Base-by-base conservation (phyloP, 179 eudicot genomes). In the Spinacia oleracea region DNA sequence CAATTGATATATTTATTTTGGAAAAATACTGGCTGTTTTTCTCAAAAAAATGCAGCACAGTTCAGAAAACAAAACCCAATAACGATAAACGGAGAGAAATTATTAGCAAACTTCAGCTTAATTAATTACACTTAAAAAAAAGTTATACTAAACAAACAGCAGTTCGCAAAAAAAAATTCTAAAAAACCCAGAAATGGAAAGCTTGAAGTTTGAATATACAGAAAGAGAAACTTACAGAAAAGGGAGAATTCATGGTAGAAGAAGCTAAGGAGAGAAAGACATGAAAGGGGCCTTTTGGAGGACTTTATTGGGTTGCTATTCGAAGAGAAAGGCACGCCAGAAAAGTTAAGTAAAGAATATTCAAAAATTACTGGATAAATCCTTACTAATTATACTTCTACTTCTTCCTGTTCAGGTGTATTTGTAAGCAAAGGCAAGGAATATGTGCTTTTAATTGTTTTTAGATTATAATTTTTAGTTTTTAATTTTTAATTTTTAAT, bases 151-250 rank as follows among this genome's bases (percentile, higher is more conserved):
- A 35, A 35, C 4, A 38, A 32, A 9, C 32, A 27, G 46, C 10
- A 40, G 48, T n/a, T 56, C 27, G 35, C 16, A 14, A 60, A 75
- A 63, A 8, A 45, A 31, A 2, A 14, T 4, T 29, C 45, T 70
- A 8, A 3, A 42, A 25, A 46, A 20, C 6, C 14, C 42, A 64
- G 9, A 63, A 20, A 20, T 38, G 43, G 55, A 18, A 55, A 62
- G 55, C 43, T 29, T 29, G 25, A 43, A 62, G 16, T 16, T 75
- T 35, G 70, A 62, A n/a, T n/a, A 42, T 27, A 34, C 1, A 76
- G 23, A 56, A 60, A 72, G 29, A 27, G 12, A 46, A 31, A 77
- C 83, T 77, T 83, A 83, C 86, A 73, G 77, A 80, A 68, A 74
- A 27, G 42, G 81, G 71, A 27, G 81, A 77, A 31, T 12, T 74